Evolutionary conservation across 108 stramenopile species (phyloP).

Genomic region (Skeletonema costatum): DNA sequence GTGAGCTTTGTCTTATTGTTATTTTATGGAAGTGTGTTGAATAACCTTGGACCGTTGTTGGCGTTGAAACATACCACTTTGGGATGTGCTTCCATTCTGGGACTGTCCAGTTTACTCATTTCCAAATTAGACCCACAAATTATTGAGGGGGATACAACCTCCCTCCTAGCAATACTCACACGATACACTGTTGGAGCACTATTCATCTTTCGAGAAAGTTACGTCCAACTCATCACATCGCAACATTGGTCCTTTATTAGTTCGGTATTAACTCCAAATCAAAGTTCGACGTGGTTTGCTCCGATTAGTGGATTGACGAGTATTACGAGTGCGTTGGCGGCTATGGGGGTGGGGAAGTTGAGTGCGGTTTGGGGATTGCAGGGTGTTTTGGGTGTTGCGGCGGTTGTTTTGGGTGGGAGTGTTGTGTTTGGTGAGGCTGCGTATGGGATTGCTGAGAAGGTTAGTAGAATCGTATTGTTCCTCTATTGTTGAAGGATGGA

Average conservation of each 20-base stretch:
- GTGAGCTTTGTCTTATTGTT: conserved; percentile 32
- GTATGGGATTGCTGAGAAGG: conserved; percentile 46
- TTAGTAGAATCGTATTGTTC: background rate
- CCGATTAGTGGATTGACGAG: conserved; percentile 56
- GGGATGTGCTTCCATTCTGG: conserved; percentile 23
- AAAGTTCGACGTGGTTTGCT: conserved; percentile 51
- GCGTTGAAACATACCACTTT: conserved; percentile 33
- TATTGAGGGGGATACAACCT: conserved; percentile 15
- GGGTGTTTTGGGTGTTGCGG: conserved; percentile 43
- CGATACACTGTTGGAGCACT: conserved; percentile 37
- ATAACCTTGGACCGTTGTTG: conserved; percentile 17
- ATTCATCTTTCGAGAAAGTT: conserved; percentile 54
- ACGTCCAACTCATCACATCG: conserved; percentile 51
- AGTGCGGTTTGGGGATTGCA: conserved; percentile 22
- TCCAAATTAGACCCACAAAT: conserved; percentile 15
- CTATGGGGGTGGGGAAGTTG: conserved; percentile 36
- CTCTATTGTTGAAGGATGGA: background rate
- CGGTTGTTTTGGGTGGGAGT: conserved; percentile 29
- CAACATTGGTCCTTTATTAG: conserved; percentile 52
- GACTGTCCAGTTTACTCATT: conserved; percentile 17
- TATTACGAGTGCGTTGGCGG: conserved; percentile 41
- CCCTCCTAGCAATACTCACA: conserved; percentile 5
- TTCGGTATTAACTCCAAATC: conserved; percentile 43
- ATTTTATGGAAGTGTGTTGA: conserved; percentile 21
- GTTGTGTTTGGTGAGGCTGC: conserved; percentile 34